Base-by-base conservation (phyloP, 805 yeast species). In the Saturnispora silvae region DNA sequence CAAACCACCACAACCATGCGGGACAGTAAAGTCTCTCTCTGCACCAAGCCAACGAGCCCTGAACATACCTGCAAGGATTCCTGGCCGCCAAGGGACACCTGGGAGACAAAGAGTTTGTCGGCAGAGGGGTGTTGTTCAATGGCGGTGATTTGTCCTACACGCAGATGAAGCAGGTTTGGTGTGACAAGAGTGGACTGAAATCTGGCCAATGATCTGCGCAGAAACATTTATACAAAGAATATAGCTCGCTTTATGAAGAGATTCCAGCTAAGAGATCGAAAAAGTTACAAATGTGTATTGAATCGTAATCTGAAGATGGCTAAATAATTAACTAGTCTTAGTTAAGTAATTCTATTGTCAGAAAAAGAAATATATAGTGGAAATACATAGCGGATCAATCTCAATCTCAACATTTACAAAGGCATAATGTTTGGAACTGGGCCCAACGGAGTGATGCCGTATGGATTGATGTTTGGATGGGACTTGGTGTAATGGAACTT, bases 401-500 rank as follows among this genome's bases (percentile, higher is more conserved):
- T 11, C 14, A 26, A 10, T 28, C 20, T 18, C 28, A 23, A 3
- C 14, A 16, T 20, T 40, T 43, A 34, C 41, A 68, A 54, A 7
- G 79, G 74, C 46, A 65, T 57, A 42, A 86, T 81, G 51, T 84
- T 60, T 24, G 95, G 94, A 28, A 77, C 50, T 15, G 97, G 97
- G 2, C 97, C 97, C 25, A 80, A 49, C 3, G 97, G 94, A 3
- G 95, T 81, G 45, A 92, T 81, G 2, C 80, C 77, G 43, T 67
- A 61, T 4, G 95, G 96, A 54, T 89, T 92, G 57, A 85, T 80
- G 34, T 70, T 70, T 29, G 70, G 54, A 56, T 87, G 96, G 19
- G 92, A 77, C 59, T 81, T 79, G 31, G 95, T 86, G 64, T 89
- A 89, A 62, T 87, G 96, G 51, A 68, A 65, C 59, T 87, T 89